Evolutionary conservation across 345 rosid genomes (phyloP), one percentile per base, ranked within the genome.

Genomic region (Hibiscus syriacus): DNA sequence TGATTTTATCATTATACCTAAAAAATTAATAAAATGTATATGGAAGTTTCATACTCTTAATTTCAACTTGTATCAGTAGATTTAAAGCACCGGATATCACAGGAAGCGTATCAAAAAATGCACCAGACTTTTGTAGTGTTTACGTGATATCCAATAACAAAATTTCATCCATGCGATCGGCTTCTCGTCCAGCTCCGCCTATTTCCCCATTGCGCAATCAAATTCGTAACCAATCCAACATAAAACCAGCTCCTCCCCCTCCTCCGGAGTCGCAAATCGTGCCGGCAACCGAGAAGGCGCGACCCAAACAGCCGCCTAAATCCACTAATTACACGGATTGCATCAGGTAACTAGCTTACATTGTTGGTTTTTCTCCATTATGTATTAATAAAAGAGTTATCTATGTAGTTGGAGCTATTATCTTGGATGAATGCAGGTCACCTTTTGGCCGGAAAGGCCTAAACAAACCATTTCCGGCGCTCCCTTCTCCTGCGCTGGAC

Each of bases 91-190:
- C 71, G 6, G 98, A 93, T 68, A 72, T 89, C 27, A 88, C 98
- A 11, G 81, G 78, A 56, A 73, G 2, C 12, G 72, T 91, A 6
- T 69, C 84, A 17, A 93, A 82, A 79, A 80, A 58, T 36, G 97
- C 90, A 58, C 98, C 98, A 1, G 97, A 91, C 41, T 93, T 90
- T 74, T 88, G 92, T 46, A 77, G 81, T 4, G 85, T 90, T 0
- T 87, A 84, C 67, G 81, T 87, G 14, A 85, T 90, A 41, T 74
- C 89, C 55, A 93, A 93, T 83, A 92, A 88, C 70, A 93, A 87
- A 81, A 78, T 89, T 61, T 70, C 89, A 14, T 75, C 96, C 39
- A 80, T 83, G 81, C 80, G 82, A 69, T 56, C 83, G 5, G 94
- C 98, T 34, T 79, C 91, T 19, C 91, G 92, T 50, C 61, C 89